Evolutionary conservation across 495 filamentous ascomycete genomes (phyloP), one percentile per base, ranked within the genome.

Genomic region (Hypoxylon lenormandii): DNA sequence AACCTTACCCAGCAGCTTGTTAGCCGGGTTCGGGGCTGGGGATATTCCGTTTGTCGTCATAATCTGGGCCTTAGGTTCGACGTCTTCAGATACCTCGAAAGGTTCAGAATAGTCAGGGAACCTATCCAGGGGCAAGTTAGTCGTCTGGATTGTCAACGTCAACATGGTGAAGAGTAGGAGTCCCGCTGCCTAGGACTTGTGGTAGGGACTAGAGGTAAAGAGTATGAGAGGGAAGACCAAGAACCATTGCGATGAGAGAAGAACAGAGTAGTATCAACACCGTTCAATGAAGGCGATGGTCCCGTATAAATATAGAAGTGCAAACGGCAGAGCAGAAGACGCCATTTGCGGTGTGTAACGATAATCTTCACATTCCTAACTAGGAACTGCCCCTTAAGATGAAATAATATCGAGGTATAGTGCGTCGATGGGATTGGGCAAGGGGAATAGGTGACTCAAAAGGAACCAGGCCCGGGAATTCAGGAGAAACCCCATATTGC

Each of bases 101-200:
- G 78, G 75, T 62, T 76, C 75, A 38, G 40, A 73, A 45, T 74
- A 76, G 8, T 70, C 64, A 10, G 73, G 72, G 37, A 83, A 84
- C 56, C 80, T 82, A 64, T 76, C 75, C 66, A 72, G 64, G 55
- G 71, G 50, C 12, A 83, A 50, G 77, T 84, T 68, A 83, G 81
- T 74, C 36, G 75, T 81, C 71, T 77, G 75, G 59, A 83, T 74
- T 54, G 74, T 78, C 69, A 83, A 74, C 60, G 66, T 56, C 40
- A 72, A 63, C 68, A 76, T 72, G 45, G 37, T 47, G 53, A 56
- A 60, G 59, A 47, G 18, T 26, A 15, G 23, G 45, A 42, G 46
- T 19, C n/a, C 16, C 21, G 57, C 37, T 23, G 53, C 46, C 55
- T 49, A 11, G 19, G 26, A 19, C 22, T 54, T 45, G 28, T 22